These are phyloP conservation scores for Scheffersomyces coipomensis DNA, from an alignment of 805 yeast genomes.

Conservation along the genomic window DNA sequence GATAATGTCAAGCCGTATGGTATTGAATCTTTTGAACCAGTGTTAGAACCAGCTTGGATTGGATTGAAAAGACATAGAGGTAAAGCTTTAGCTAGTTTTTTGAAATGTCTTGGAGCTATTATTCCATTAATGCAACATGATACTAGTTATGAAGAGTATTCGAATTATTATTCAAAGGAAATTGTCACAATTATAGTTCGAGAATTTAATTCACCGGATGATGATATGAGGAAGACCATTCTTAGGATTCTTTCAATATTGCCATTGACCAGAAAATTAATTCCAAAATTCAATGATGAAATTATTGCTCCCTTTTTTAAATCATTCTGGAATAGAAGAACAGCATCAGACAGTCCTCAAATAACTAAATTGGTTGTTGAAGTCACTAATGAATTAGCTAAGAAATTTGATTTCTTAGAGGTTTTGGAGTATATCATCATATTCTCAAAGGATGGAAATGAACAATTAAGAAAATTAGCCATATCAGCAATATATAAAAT, in stretches of 20 bases:
- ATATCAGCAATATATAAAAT: slow-evolving; percentile 66
- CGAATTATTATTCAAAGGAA: slow-evolving; percentile 74
- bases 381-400: slow-evolving; percentile 66
- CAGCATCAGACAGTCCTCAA: slow-evolving; percentile 62
- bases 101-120: slow-evolving; percentile 74
- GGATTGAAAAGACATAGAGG: slow-evolving; percentile 81
- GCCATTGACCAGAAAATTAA: slow-evolving; percentile 58
- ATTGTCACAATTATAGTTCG: slow-evolving; percentile 64
- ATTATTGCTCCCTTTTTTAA: slow-evolving; percentile 63
- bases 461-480: slow-evolving; percentile 75
- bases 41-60: slow-evolving; percentile 75
- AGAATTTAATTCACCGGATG: slow-evolving; percentile 81
- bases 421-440: slow-evolving; percentile 57
- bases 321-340: slow-evolving; percentile 78
- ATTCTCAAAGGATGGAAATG: slow-evolving; percentile 78
- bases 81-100: slow-evolving; percentile 67
- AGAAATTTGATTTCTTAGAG: slow-evolving; percentile 62
- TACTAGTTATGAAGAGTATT: slow-evolving; percentile 58
- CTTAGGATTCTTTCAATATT: slow-evolving; percentile 67
- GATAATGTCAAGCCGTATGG: slow-evolving; percentile 86
- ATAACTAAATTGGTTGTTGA: slow-evolving; percentile 62
- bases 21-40: slow-evolving; percentile 76
- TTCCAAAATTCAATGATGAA: slow-evolving; percentile 47
- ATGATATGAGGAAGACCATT: slow-evolving; percentile 78
- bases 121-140: slow-evolving; percentile 78